These are phyloP conservation scores for Russula sp. DNA, from an alignment of 768 basidiomycete species.

Conservation along the genomic window DNA sequence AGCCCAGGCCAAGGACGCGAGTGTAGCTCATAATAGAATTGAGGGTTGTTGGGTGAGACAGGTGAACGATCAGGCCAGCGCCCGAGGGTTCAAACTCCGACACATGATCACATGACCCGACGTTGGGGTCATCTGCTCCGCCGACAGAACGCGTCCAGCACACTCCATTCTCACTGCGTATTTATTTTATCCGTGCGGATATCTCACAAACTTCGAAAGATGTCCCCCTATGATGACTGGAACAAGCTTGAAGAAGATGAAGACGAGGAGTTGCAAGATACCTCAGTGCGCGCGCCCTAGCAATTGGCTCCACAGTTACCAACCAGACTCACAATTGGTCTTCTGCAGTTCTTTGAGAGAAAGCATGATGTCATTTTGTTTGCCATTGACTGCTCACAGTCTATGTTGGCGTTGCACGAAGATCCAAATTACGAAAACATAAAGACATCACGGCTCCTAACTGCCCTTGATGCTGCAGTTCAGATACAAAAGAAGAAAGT, in stretches of 20 bases:
- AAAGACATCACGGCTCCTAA: constrained; percentile 72
- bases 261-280: constrained; percentile 76
- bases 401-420: constrained; percentile 76
- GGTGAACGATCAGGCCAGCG: not conserved
- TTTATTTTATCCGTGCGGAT: not conserved
- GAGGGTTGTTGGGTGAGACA: not conserved
- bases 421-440: constrained; percentile 62
- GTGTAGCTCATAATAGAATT: constrained; percentile 37
- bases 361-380: constrained; percentile 89
- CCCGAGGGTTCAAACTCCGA: not conserved
- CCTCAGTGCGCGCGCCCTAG: constrained; percentile 45
- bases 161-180: too few species aligned
- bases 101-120: not conserved
- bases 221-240: constrained; percentile 80
- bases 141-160: not conserved
- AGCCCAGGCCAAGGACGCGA: constrained; percentile 57
- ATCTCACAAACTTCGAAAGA: constrained; percentile 32
- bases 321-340: not conserved
- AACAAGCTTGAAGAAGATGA: constrained; percentile 76
- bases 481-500: constrained; percentile 90
- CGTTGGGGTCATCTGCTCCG: not conserved
- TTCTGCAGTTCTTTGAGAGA: constrained; percentile 58
- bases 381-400: constrained; percentile 89
- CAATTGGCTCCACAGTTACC: constrained; percentile 11
- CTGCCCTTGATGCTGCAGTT: constrained; percentile 78